phyloP scores from a whole-genome alignment of 164 flowering plant genomes.

The Tetrastigma voinierianum region DNA sequence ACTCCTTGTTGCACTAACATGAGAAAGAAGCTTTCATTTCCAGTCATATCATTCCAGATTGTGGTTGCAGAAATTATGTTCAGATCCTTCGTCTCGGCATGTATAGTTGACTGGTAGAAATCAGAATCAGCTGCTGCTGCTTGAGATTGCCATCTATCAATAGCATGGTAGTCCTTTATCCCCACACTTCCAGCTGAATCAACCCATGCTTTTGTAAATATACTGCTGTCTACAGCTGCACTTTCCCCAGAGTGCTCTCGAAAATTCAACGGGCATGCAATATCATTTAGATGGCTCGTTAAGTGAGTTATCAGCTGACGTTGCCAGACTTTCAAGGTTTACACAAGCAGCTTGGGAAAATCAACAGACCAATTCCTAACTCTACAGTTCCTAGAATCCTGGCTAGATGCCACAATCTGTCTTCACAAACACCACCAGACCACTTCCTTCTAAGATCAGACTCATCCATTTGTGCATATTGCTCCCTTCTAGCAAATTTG shows the following conservation, averaged over 20 bases:
- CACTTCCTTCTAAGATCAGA: constrained; percentile 61
- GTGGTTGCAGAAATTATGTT: constrained; percentile 34
- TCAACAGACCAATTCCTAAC: constrained; percentile 98
- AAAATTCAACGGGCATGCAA: constrained; percentile 48
- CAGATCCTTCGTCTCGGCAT: too few species aligned
- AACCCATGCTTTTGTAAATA: constrained; percentile 91
- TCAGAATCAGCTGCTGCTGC: constrained; percentile 83
- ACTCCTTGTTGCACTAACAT: constrained; percentile 52
- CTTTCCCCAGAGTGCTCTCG: constrained; percentile 95
- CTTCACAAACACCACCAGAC: constrained; percentile 72
- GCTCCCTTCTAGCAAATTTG: constrained; percentile 93
- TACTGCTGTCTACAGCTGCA: constrained; percentile 66
- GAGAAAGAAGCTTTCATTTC: constrained; percentile 76
- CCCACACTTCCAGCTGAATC: constrained; percentile 77
- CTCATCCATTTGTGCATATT: constrained; percentile 82
- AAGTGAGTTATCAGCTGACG: constrained; percentile 71
- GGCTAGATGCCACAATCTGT: too few species aligned
- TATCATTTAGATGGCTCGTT: constrained; percentile 77
- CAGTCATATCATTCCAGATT: constrained; percentile 32
- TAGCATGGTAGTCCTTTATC: constrained; percentile 81
- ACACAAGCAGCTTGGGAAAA: constrained; percentile 83
- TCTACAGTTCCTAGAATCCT: constrained; percentile 93
- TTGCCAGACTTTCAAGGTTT: constrained; percentile 64
- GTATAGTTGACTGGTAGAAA: constrained; percentile 37
- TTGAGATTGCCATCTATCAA: constrained; percentile 97